Conservation (phyloP, 1,284 basidiomycete species). For the Pseudozyma thailandica region DNA sequence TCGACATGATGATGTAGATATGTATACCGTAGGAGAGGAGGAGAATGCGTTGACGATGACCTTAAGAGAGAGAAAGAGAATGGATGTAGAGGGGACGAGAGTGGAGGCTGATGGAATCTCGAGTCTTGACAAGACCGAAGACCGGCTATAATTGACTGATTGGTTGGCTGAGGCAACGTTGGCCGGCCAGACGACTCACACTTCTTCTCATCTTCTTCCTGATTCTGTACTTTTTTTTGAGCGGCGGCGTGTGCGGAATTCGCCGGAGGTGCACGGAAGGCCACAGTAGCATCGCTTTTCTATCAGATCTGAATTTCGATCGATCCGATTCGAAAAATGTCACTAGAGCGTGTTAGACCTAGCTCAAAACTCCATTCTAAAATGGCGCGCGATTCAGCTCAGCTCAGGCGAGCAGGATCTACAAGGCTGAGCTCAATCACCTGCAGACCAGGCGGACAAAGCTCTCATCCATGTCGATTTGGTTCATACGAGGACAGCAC, state of each 20-base stretch:
- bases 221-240: neutral
- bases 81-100: neutral
- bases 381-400: too few relatives aligned
- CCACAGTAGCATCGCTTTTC: neutral
- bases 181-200: neutral
- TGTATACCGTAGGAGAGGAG: neutral
- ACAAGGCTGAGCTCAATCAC: too few relatives aligned
- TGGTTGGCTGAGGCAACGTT: too few relatives aligned
- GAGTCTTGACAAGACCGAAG: neutral
- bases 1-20: conserved; percentile 27
- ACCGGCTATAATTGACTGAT: too few relatives aligned
- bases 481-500: too few relatives aligned
- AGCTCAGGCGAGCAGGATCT: too few relatives aligned
- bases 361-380: too few relatives aligned
- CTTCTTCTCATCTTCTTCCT: neutral
- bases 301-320: neutral
- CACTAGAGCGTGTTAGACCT: too few relatives aligned
- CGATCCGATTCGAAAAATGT: neutral
- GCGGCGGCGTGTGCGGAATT: neutral
- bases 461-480: too few relatives aligned
- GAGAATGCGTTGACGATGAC: neutral
- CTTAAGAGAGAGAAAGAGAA: neutral
- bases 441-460: too few relatives aligned
- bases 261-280: neutral
- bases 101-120: conserved; percentile 13